phyloP scores from a whole-genome alignment of 2,329 filamentous ascomycete genomes.

The Claviceps digitariae region DNA sequence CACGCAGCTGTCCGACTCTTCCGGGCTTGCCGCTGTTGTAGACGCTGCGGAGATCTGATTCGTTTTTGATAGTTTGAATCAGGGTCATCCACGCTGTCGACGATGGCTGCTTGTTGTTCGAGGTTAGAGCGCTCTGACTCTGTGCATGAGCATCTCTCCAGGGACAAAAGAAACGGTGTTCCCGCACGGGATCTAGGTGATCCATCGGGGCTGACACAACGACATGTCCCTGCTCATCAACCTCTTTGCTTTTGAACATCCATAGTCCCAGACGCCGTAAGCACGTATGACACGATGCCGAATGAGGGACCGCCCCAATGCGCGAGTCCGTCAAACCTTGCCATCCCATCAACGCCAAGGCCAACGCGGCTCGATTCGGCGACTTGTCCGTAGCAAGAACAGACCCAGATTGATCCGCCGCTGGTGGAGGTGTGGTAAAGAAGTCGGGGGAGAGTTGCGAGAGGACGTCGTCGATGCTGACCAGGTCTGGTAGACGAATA shows the following conservation, averaged over 20 bases:
- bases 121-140: slow-evolving; percentile 23
- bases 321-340: slow-evolving; percentile 45
- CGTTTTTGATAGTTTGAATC: slow-evolving; percentile 41
- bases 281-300: slow-evolving; percentile 72
- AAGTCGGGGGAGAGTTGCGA: slow-evolving; percentile 39
- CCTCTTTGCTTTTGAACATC: slow-evolving; percentile 74
- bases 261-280: slow-evolving; percentile 81
- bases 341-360: slow-evolving; percentile 64
- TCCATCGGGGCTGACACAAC: slow-evolving; percentile 49
- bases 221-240: slow-evolving; percentile 38
- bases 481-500: slow-evolving; percentile 37
- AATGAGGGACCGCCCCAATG: slow-evolving; percentile 50
- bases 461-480: slow-evolving; percentile 38
- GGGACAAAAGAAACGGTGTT: slow-evolving; percentile 75
- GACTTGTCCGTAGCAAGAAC: slow-evolving; percentile 11
- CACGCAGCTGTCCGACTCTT: slow-evolving; percentile 10
- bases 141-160: slow-evolving; percentile 58
- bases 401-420: slow-evolving; percentile 13
- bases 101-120: slow-evolving; percentile 21
- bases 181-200: slow-evolving; percentile 52
- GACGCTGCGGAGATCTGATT: slow-evolving; percentile 35
- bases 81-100: slow-evolving; percentile 43
- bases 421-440: slow-evolving; percentile 30
- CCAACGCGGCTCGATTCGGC: slow-evolving; percentile 49
- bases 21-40: slow-evolving; percentile 18